Base-by-base conservation (phyloP, 2,329 filamentous ascomycete genomes). In the Monilinia fructicola region DNA sequence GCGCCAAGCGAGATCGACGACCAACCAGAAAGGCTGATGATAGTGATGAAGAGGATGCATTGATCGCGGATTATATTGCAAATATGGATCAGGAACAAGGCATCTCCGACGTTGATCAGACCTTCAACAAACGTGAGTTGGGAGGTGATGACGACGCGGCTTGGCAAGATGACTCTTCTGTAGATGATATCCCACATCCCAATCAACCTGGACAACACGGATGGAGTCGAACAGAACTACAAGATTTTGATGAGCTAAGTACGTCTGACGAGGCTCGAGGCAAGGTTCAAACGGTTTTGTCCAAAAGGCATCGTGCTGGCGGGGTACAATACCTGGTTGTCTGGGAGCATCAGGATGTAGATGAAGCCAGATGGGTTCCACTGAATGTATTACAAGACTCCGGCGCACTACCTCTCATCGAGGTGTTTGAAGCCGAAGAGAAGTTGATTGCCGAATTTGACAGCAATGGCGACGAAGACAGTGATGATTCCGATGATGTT, bases 261-360 rank as follows among this genome's bases (percentile, higher is more conserved):
- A 84, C 83, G 3, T 83, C 81, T 1, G 80, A 81, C 65, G 82
- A 81, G 28, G 74, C 78, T 0, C 73, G 78, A 62, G 79, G 78
- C 31, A 76, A 75, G 7, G 74, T 85, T 7, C 74, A 76, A 44
- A 76, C 74, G 9, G 77, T 85, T 18, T 69, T 84, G 4, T 77
- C 79, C 10, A 82, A 80, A 68, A 78, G 83, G 54, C 75, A 77
- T 28, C 78, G 81, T 53, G 74, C 76, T 26, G 77, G 73, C 54
- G 82, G 82, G 38, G 54, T 79, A 2, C 82, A 84, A 67, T 85
- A 85, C 71, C 79, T 85, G 40, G 79, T 84, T n/a, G 79, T 81
- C 42, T 82, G 80, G 71, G 73, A 79, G 68, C 78, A 78, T 44
- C 76, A 78, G 14, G 75, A 75, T 14, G 70, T 75, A 1, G 81